phyloP scores from a whole-genome alignment of 495 filamentous ascomycete species.

The Neurospora sp. region DNA sequence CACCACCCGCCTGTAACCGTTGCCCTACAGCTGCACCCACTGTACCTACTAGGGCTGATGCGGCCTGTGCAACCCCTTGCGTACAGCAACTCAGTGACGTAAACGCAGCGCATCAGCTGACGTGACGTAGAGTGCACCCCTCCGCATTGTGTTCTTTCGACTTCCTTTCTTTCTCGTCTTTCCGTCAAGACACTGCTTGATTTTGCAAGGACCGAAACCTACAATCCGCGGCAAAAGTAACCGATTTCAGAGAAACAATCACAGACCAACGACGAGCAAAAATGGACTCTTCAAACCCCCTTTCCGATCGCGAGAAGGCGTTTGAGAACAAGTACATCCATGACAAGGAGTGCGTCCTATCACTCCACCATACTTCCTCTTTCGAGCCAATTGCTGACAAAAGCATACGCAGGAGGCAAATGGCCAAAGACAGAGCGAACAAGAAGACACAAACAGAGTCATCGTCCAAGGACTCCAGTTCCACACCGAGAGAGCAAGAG shows the following conservation, averaged over 20 bases:
- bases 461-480: background rate
- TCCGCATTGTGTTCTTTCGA: background rate
- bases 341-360: constrained; percentile 18
- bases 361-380: background rate
- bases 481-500: background rate
- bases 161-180: background rate
- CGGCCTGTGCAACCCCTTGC: background rate
- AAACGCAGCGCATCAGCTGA: background rate
- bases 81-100: background rate
- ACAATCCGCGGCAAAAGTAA: too few species aligned
- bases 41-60: background rate
- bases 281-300: constrained; percentile 20
- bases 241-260: too few species aligned
- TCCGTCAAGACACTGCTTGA: background rate
- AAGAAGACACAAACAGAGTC: constrained; percentile 1
- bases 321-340: constrained; percentile 24
- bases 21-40: background rate
- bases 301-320: constrained; percentile 22
- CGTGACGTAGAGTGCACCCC: background rate
- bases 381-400: background rate
- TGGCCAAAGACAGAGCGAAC: constrained; percentile 13
- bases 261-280: background rate
- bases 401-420: constrained; percentile 2
- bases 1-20: background rate
- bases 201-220: background rate